Evolutionary conservation across 345 rosid species (phyloP).

Genomic region (Ceriops tagal): DNA sequence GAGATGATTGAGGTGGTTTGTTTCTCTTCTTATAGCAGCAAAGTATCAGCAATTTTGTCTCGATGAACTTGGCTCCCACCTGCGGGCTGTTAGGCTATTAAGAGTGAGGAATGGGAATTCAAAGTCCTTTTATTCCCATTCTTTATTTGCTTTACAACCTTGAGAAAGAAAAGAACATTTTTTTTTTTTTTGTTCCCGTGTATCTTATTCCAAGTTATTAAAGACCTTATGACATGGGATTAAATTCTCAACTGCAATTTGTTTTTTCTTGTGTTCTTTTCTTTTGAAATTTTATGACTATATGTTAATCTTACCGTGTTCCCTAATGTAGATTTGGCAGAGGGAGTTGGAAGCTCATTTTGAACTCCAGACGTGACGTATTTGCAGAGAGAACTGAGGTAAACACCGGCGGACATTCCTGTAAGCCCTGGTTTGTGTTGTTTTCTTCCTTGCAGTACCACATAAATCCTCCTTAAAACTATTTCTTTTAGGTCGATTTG

Average conservation of each 20-base stretch:
- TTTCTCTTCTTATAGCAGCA: background rate
- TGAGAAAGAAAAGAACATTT: no score
- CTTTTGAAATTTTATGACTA: background rate
- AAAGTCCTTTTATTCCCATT: no score
- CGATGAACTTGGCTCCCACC: background rate
- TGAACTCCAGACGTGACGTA: slow-evolving; percentile 19
- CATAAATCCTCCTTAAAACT: background rate
- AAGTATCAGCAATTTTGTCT: background rate
- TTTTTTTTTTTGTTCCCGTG: no score
- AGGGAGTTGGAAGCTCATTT: slow-evolving; percentile 48
- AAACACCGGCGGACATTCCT: background rate
- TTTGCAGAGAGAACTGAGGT: slow-evolving; percentile 45
- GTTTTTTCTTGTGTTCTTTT: background rate
- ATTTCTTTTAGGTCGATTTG: slow-evolving; percentile 47
- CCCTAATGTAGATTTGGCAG: slow-evolving; percentile 36
- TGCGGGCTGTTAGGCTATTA: background rate
- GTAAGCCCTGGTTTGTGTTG: background rate
- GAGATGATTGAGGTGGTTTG: background rate
- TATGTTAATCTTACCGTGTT: background rate
- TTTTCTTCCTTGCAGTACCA: background rate
- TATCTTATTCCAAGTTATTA: no score
- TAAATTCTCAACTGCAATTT: background rate
- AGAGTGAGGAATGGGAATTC: no score
- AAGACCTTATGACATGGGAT: no score
- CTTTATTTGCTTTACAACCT: no score